Evolutionary conservation across 495 filamentous ascomycete genomes (phyloP).

Genomic region (Podospora fimiseda): DNA sequence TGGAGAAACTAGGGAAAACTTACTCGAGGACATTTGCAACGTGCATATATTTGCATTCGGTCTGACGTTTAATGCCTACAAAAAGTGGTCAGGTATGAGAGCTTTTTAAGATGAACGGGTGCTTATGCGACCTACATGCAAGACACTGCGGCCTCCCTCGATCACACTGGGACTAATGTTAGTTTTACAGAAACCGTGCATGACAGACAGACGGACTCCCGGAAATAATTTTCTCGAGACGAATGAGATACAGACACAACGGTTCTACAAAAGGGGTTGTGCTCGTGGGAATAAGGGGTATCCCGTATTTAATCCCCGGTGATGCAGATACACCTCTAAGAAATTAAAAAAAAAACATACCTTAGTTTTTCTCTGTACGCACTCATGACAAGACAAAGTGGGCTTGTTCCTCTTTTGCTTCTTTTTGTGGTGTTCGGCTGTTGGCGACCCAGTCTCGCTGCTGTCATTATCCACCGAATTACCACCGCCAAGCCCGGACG

Average conservation of each 20-base stretch:
- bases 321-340: not conserved
- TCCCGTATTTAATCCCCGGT: not conserved
- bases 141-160: slow-evolving; percentile 56
- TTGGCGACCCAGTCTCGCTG: slow-evolving; percentile 27
- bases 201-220: not conserved
- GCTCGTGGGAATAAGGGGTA: not conserved
- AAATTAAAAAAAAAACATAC: slow-evolving; percentile 34
- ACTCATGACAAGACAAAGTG: slow-evolving; percentile 64
- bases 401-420: slow-evolving; percentile 73
- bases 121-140: slow-evolving; percentile 48
- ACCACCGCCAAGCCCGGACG: slow-evolving; percentile 16
- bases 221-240: not conserved
- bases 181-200: not conserved
- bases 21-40: slow-evolving; percentile 64
- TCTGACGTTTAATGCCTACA: slow-evolving; percentile 58
- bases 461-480: slow-evolving; percentile 18
- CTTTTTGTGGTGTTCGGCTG: slow-evolving; percentile 42
- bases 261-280: not conserved
- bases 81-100: slow-evolving; percentile 3
- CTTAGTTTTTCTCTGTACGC: slow-evolving; percentile 66
- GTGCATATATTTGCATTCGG: slow-evolving; percentile 60
- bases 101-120: too few species aligned
- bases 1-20: slow-evolving; percentile 18
- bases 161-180: slow-evolving; percentile 41
- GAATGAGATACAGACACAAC: too few species aligned